These are phyloP conservation scores for Stentor coeruleus DNA, from an alignment of 73 alveolate species.

Conservation along the genomic window DNA sequence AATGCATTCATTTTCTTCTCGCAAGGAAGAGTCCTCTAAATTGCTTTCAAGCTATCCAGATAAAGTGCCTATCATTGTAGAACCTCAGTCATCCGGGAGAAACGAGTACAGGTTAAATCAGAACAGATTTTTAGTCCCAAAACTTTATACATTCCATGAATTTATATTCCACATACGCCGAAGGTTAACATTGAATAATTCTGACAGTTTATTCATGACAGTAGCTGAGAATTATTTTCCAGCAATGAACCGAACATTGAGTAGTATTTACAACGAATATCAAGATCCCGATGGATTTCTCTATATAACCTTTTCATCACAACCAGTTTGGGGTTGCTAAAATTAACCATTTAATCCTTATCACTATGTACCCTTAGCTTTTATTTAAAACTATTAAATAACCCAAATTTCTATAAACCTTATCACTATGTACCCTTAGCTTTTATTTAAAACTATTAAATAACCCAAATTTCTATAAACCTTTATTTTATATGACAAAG, in stretches of 20 bases:
- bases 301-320: constrained; percentile 3
- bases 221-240: neutral
- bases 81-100: neutral
- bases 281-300: constrained; percentile 19
- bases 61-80: neutral
- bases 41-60: neutral
- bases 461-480: too few relatives aligned
- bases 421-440: too few relatives aligned
- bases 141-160: constrained; percentile 7
- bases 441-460: too few relatives aligned
- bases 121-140: constrained; percentile 18
- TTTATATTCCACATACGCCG: constrained; percentile 17
- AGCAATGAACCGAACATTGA: constrained; percentile 7
- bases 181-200: neutral
- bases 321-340: neutral
- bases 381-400: too few relatives aligned
- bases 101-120: neutral
- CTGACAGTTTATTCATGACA: neutral
- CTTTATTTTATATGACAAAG: too few relatives aligned
- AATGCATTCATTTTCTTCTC: too few relatives aligned
- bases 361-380: too few relatives aligned
- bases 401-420: too few relatives aligned
- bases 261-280: neutral
- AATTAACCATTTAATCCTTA: too few relatives aligned
- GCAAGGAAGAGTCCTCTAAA: neutral